A percentile compares a stretch with the other conserved stretches of the same genome.
Conservation (phyloP, 202 grass and related monocot species). For the Dendrocalamus latiflorus region DNA sequence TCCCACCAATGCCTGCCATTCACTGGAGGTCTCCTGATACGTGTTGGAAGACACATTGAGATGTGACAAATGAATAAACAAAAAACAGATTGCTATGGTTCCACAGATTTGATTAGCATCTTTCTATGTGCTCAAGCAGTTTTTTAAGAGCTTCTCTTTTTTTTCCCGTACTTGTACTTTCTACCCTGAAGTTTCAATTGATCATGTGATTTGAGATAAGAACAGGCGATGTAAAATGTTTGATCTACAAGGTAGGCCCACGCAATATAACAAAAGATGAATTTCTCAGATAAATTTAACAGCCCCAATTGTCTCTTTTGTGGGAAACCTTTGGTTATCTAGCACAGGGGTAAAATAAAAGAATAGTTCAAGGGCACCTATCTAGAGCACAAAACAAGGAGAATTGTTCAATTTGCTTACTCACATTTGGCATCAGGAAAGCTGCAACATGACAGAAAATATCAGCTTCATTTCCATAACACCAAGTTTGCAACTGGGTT, state of each 20-base stretch:
- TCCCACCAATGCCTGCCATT: not conserved
- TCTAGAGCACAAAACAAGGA: not conserved
- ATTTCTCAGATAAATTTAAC: not conserved
- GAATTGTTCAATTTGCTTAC: not conserved
- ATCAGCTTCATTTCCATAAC: no score
- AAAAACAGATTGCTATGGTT: not conserved
- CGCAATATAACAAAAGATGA: not conserved
- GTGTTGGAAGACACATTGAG: not conserved
- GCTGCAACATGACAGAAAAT: not conserved
- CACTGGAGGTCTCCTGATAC: not conserved
- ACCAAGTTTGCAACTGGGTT: no score
- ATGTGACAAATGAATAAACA: not conserved
- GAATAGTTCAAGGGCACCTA: no score
- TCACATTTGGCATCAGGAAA: not conserved
- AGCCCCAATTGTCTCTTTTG: no score
- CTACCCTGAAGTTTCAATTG: constrained; percentile 11
- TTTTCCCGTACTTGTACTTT: not conserved
- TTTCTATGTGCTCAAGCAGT: not conserved
- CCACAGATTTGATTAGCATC: not conserved
- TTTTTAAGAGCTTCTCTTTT: not conserved
- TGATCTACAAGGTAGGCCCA: not conserved
- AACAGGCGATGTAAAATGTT: not conserved
- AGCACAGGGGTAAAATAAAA: no score
- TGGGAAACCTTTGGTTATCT: not conserved
- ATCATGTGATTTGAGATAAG: constrained; percentile 2